Conservation (phyloP, 768 basidiomycete species). For the Boletus subparvulus region DNA sequence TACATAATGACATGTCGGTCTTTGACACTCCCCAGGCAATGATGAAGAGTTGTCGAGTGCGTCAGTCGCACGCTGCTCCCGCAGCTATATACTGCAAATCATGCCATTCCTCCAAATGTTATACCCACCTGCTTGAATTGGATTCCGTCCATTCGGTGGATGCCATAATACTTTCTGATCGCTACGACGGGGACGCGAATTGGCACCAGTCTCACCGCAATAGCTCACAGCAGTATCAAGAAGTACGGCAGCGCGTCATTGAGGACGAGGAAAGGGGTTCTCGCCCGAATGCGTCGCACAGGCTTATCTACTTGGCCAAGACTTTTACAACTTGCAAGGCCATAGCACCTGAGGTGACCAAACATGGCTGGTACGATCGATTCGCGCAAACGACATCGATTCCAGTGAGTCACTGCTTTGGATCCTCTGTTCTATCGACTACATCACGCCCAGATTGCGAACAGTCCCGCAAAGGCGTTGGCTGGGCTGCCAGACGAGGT, state of each 20-base stretch:
- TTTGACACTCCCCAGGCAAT: slow-evolving; percentile 8
- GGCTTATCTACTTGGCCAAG: slow-evolving; percentile 48
- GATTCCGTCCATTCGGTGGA: slow-evolving; percentile 39
- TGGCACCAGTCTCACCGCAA: slow-evolving; percentile 39
- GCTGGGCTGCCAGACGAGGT: slow-evolving; percentile 12
- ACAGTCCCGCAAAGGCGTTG: slow-evolving; percentile 12
- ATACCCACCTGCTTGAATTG: slow-evolving; percentile 34
- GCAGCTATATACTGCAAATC: slow-evolving; percentile 34
- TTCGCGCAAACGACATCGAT: slow-evolving; percentile 18
- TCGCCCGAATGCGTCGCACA: slow-evolving; percentile 30
- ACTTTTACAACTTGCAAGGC: slow-evolving; percentile 51
- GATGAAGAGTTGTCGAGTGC: slow-evolving; percentile 23
- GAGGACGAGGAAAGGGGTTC: slow-evolving; percentile 40
- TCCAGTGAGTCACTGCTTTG: slow-evolving; percentile 21
- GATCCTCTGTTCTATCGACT: background rate
- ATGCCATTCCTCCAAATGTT: slow-evolving; percentile 40
- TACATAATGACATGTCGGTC: background rate
- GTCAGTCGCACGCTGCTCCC: slow-evolving; percentile 15
- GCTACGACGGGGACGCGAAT: slow-evolving; percentile 12
- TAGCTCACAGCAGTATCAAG: slow-evolving; percentile 16
- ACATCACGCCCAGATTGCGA: slow-evolving; percentile 17
- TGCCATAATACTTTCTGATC: slow-evolving; percentile 29
- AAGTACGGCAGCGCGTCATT: slow-evolving; percentile 11
- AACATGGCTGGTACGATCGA: slow-evolving; percentile 64
- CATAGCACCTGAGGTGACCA: slow-evolving; percentile 37